phyloP scores from a whole-genome alignment of 208 protist species.

The Acanthamoeba sp. region DNA sequence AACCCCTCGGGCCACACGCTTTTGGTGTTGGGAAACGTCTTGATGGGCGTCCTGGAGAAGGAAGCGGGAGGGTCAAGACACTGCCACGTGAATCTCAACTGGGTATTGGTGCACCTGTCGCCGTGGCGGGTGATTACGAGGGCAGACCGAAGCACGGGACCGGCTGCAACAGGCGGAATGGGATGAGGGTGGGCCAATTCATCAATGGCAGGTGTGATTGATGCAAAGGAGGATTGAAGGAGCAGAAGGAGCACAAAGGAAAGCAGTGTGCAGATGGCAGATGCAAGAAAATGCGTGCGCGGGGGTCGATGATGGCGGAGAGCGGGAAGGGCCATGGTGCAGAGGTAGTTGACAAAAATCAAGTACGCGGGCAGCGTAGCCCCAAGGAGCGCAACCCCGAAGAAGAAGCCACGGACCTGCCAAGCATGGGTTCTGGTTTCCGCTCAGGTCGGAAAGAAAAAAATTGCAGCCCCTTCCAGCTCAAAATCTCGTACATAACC shows the following conservation, averaged over 20 bases:
- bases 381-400: no score
- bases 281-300: neutral
- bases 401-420: no score
- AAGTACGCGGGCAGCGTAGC: no score
- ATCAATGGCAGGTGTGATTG: neutral
- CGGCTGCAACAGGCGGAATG: neutral
- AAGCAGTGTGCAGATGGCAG: neutral
- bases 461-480: no score
- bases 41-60: slow-evolving; percentile 75
- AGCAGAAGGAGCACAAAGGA: neutral
- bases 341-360: no score
- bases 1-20: slow-evolving; percentile 72
- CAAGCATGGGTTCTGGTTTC: no score
- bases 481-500: no score
- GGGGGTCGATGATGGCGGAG: no score
- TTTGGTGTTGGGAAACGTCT: slow-evolving; percentile 70
- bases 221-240: neutral
- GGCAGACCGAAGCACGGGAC: slow-evolving; percentile 16
- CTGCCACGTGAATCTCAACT: neutral
- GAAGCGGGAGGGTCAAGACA: no score
- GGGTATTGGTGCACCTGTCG: slow-evolving; percentile 40
- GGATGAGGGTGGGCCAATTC: neutral
- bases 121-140: slow-evolving; percentile 74
- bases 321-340: no score
- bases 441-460: no score